Evolutionary conservation across 2,329 filamentous ascomycete species (phyloP).

Genomic region (Pseudogymnoascus sp.): DNA sequence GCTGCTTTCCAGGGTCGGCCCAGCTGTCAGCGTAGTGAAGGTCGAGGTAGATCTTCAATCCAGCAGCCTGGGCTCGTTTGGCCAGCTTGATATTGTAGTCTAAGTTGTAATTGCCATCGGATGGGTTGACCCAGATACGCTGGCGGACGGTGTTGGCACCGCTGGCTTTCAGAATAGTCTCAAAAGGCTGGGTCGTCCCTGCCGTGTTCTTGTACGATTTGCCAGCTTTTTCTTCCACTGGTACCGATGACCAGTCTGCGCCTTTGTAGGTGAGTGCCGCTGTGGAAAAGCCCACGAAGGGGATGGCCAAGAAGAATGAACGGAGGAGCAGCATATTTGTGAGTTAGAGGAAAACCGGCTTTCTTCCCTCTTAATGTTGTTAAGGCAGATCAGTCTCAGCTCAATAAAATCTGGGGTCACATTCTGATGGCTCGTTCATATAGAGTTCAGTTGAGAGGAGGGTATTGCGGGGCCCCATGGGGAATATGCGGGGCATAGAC

Average conservation of each 20-base stretch:
- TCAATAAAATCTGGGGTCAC: neutral
- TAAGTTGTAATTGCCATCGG: slow-evolving; percentile 56
- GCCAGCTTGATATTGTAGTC: slow-evolving; percentile 63
- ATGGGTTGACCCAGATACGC: slow-evolving; percentile 61
- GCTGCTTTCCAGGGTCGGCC: slow-evolving; percentile 50
- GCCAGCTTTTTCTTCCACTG: slow-evolving; percentile 53
- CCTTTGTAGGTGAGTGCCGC: slow-evolving; percentile 51
- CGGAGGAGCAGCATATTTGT: neutral
- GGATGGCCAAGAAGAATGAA: neutral
- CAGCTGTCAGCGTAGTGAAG: slow-evolving; percentile 62
- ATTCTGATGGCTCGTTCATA: neutral
- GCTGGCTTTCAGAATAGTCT: slow-evolving; percentile 50
- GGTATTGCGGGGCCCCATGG: neutral
- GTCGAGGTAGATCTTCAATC: slow-evolving; percentile 49
- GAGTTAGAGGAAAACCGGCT: neutral
- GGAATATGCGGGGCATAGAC: neutral
- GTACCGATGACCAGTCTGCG: slow-evolving; percentile 61
- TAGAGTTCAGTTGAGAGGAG: neutral
- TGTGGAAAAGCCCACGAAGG: neutral
- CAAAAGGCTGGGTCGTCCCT: slow-evolving; percentile 46
- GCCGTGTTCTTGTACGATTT: slow-evolving; percentile 49
- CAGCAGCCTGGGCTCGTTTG: slow-evolving; percentile 52
- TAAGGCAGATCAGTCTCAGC: neutral
- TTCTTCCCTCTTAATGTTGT: neutral
- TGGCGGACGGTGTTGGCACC: slow-evolving; percentile 65